A percentile compares a stretch with the other conserved stretches of the same genome.
Evolutionary conservation across 176 grass and related monocot species (phyloP).

Genomic region (Zea luxurians): DNA sequence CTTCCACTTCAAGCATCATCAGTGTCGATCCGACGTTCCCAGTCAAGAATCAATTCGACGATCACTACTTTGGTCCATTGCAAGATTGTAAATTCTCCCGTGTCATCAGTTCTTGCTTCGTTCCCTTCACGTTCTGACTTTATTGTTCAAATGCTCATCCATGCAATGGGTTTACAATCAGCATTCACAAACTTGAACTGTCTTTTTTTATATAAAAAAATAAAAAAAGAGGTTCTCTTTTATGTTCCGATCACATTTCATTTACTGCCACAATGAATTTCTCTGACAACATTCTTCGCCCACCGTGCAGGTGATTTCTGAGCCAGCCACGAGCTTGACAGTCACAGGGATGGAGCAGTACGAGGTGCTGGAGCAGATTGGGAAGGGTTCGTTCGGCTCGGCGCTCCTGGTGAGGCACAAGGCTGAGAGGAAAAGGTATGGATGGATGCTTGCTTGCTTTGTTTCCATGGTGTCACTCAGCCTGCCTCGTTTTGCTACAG

Average conservation of each 20-base stretch:
- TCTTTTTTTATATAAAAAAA: not conserved
- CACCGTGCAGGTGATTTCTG: slow-evolving; percentile 28
- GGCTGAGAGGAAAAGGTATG: slow-evolving; percentile 81
- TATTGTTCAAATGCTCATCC: not conserved
- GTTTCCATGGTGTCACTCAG: slow-evolving; percentile 8
- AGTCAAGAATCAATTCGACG: not conserved
- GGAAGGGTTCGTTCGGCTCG: slow-evolving; percentile 89
- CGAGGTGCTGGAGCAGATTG: slow-evolving; percentile 95
- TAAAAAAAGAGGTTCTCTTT: not conserved
- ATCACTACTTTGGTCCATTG: not conserved
- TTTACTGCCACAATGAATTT: not conserved
- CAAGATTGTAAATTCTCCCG: not conserved
- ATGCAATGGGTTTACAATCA: not conserved
- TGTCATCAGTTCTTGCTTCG: not conserved
- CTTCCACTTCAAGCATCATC: not conserved
- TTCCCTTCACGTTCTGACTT: not conserved
- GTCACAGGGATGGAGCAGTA: slow-evolving; percentile 72
- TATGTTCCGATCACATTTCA: not conserved
- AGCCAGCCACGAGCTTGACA: not conserved
- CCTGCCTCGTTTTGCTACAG: slow-evolving; percentile 36
- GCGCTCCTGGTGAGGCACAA: slow-evolving; percentile 87
- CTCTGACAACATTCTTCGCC: not conserved
- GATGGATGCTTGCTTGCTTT: not conserved
- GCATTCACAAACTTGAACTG: not conserved
- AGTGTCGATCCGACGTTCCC: not conserved